A percentile compares a stretch with the other conserved stretches of the same genome.
These are phyloP conservation scores for Passiflora organensis DNA, from an alignment of 345 rosid genomes.

Conservation along the genomic window DNA sequence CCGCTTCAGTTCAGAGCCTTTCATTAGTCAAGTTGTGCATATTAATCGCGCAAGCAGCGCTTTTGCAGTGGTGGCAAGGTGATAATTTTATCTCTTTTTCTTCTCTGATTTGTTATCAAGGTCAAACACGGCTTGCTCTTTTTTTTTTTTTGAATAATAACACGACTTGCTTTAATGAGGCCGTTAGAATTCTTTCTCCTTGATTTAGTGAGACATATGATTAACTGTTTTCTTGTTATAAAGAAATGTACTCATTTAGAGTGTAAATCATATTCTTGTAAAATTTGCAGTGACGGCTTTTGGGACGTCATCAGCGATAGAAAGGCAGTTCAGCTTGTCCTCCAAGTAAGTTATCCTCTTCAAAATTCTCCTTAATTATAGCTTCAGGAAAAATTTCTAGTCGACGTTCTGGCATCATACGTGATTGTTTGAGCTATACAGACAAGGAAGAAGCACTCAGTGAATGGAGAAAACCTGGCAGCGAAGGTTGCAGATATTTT, in stretches of 20 bases:
- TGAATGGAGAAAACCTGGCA: constrained; percentile 37
- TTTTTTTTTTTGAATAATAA: not conserved
- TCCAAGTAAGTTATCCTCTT: constrained; percentile 45
- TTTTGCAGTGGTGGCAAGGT: constrained; percentile 89
- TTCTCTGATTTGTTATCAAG: not conserved
- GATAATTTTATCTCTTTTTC: constrained; percentile 5
- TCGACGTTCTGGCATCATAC: not conserved
- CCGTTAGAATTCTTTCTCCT: not conserved
- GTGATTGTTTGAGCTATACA: constrained; percentile 18
- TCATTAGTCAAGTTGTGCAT: constrained; percentile 62
- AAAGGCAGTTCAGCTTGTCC: constrained; percentile 70
- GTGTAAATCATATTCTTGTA: not conserved
- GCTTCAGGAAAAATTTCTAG: not conserved
- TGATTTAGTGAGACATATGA: no score
- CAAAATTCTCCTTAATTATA: not conserved
- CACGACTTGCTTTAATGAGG: not conserved
- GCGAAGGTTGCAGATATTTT: constrained; percentile 72
- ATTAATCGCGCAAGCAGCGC: constrained; percentile 47
- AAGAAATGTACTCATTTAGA: not conserved
- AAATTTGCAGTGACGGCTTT: constrained; percentile 70
- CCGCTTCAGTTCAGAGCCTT: constrained; percentile 84
- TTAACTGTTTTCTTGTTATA: no score
- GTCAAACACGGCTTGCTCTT: not conserved
- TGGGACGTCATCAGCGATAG: constrained; percentile 82
- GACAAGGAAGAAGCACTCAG: constrained; percentile 45